Conservation (phyloP, 176 grass and related monocot genomes). For the Zea luxurians region DNA sequence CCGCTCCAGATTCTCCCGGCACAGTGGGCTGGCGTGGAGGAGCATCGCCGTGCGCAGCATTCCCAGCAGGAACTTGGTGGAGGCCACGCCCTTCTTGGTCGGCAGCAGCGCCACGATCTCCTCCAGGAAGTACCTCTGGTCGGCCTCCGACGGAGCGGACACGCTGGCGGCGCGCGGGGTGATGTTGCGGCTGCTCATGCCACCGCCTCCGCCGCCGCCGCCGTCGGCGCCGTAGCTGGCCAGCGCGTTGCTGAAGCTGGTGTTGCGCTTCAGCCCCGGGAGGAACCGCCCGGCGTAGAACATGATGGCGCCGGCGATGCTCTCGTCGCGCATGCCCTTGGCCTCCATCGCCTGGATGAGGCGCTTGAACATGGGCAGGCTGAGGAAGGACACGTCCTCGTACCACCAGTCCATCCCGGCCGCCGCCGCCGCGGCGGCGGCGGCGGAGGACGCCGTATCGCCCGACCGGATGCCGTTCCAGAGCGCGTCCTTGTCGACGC, state of each 20-base stretch:
- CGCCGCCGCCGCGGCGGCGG: neutral
- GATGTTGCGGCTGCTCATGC: slow-evolving; percentile 38
- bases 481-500: slow-evolving; percentile 39
- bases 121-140: slow-evolving; percentile 86
- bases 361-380: slow-evolving; percentile 77
- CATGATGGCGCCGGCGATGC: slow-evolving; percentile 65
- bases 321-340: slow-evolving; percentile 62
- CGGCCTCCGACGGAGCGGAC: slow-evolving; percentile 53
- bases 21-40: slow-evolving; percentile 67
- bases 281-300: slow-evolving; percentile 67
- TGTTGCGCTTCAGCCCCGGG: slow-evolving; percentile 54
- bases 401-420: slow-evolving; percentile 71
- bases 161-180: slow-evolving; percentile 49
- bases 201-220: slow-evolving; percentile 17
- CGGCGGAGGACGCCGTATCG: slow-evolving; percentile 8
- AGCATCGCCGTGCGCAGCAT: slow-evolving; percentile 78
- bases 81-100: slow-evolving; percentile 65
- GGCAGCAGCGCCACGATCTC: slow-evolving; percentile 88
- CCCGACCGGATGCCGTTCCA: slow-evolving; percentile 62
- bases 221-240: slow-evolving; percentile 10
- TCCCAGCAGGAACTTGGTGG: slow-evolving; percentile 68
- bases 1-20: slow-evolving; percentile 74
- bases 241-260: slow-evolving; percentile 58
- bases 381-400: slow-evolving; percentile 71
- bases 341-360: slow-evolving; percentile 69